Evolutionary conservation across 1,139 yeast genomes (phyloP).

Genomic region (Suhomyces coccinellae): DNA sequence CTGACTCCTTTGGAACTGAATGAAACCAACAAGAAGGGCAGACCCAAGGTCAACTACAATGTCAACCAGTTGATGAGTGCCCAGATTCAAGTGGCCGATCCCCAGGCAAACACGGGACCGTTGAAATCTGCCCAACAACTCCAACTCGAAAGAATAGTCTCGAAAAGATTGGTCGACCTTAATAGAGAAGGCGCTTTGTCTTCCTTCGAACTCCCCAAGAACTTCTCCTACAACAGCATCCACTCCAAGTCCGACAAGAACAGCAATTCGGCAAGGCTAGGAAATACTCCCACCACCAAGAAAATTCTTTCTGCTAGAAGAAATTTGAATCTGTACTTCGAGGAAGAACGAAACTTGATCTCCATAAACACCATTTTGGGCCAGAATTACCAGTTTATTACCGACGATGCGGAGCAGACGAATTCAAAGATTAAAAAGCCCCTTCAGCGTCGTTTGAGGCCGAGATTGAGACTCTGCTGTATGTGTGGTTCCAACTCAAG

Average conservation of each 20-base stretch:
- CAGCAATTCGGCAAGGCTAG: conserved; percentile 34
- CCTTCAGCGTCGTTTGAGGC: conserved; percentile 26
- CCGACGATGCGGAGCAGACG: conserved; percentile 22
- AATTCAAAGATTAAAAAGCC: conserved; percentile 15
- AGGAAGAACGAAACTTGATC: conserved; percentile 48
- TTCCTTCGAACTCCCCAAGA: conserved; percentile 45
- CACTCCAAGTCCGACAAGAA: conserved; percentile 25
- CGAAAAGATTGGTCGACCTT: conserved; percentile 39
- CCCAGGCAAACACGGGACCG: conserved; percentile 32
- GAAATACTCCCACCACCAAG: conserved; percentile 49
- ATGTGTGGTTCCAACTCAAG: conserved; percentile 43
- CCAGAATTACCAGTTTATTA: conserved; percentile 45
- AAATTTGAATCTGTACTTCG: conserved; percentile 48
- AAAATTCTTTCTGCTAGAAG: conserved; percentile 46
- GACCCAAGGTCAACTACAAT: conserved; percentile 49
- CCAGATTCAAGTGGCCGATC: conserved; percentile 40
- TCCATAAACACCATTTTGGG: conserved; percentile 44
- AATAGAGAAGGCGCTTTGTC: conserved; percentile 33
- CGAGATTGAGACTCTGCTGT: conserved; percentile 43
- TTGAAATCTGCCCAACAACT: conserved; percentile 46
- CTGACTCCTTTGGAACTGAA: conserved; percentile 24
- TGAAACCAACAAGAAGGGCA: conserved; percentile 24
- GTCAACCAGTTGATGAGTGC: conserved; percentile 47
- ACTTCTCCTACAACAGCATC: conserved; percentile 38
- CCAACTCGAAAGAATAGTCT: conserved; percentile 42